A percentile compares a stretch with the other conserved stretches of the same genome.
Conservation (phyloP, 495 filamentous ascomycete genomes). For the Parathielavia appendiculata region DNA sequence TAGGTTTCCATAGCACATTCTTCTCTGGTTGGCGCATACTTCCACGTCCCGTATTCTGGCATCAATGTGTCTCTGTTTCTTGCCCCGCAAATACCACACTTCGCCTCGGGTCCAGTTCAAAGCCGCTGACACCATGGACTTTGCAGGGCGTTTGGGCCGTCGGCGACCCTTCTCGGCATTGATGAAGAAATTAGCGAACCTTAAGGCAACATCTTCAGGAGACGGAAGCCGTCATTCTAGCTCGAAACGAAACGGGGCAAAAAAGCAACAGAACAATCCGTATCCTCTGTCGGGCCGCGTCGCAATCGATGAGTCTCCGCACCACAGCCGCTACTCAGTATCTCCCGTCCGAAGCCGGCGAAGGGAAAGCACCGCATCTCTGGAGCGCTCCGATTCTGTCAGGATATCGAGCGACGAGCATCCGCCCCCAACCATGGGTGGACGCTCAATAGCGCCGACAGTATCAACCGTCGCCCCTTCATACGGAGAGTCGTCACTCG, state of each 20-base stretch:
- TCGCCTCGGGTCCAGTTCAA: conserved; percentile 18
- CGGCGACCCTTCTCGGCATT: conserved; percentile 84
- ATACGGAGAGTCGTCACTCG: conserved; percentile 58
- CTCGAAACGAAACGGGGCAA: conserved; percentile 42
- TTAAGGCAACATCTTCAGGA: conserved; percentile 59
- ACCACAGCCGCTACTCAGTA: conserved; percentile 56
- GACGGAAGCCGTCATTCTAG: conserved; percentile 31
- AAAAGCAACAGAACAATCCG: conserved; percentile 71
- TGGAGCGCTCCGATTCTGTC: conserved; percentile 48
- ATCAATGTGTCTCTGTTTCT: conserved; percentile 19
- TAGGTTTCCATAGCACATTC: not conserved
- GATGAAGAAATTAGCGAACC: conserved; percentile 88
- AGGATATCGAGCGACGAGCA: conserved; percentile 54
- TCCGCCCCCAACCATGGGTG: conserved; percentile 54
- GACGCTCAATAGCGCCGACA: conserved; percentile 70
- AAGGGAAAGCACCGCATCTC: conserved; percentile 35
- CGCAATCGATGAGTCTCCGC: conserved; percentile 34
- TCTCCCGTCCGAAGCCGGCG: conserved; percentile 41
- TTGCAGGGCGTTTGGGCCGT: conserved; percentile 48
- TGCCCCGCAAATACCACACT: conserved; percentile 20
- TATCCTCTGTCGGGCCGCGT: conserved; percentile 63
- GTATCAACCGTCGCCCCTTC: conserved; percentile 76
- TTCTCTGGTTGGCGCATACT: not conserved
- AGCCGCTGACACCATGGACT: conserved; percentile 31
- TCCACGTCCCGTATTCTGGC: not conserved